Conservation (phyloP, 495 filamentous ascomycete species). For the Penicillium steckii region DNA sequence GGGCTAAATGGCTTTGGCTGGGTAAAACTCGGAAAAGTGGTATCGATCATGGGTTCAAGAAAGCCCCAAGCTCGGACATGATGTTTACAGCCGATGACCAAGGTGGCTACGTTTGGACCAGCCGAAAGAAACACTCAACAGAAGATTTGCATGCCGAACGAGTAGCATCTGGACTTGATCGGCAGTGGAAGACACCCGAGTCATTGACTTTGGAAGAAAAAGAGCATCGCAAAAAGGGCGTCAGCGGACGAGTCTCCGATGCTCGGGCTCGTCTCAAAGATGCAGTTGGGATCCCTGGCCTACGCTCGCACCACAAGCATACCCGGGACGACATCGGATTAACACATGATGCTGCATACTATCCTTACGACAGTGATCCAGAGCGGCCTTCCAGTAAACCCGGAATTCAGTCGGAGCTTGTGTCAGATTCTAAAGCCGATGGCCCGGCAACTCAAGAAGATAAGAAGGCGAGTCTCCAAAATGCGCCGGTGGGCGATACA, state of each 20-base stretch:
- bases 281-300: slow-evolving; percentile 63
- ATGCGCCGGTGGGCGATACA: slow-evolving; percentile 7
- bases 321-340: slow-evolving; percentile 40
- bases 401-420: slow-evolving; percentile 11
- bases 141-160: slow-evolving; percentile 39
- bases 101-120: slow-evolving; percentile 63
- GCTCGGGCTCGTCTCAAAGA: slow-evolving; percentile 83
- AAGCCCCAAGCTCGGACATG: slow-evolving; percentile 52
- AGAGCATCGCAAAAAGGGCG: slow-evolving; percentile 72
- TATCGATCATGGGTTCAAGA: slow-evolving; percentile 48
- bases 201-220: slow-evolving; percentile 48
- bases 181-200: slow-evolving; percentile 30
- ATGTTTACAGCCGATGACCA: slow-evolving; percentile 68
- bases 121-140: slow-evolving; percentile 47
- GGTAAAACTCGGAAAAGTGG: slow-evolving; percentile 75
- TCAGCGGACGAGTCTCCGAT: slow-evolving; percentile 77
- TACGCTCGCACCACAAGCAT: slow-evolving; percentile 47
- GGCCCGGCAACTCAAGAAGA: slow-evolving; percentile 16
- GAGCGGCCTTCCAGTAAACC: slow-evolving; percentile 21
- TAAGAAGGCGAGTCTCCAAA: slow-evolving; percentile 16
- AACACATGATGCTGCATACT: slow-evolving; percentile 29
- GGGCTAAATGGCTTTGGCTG: slow-evolving; percentile 90
- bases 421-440: slow-evolving; percentile 22
- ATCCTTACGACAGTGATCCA: slow-evolving; percentile 34
- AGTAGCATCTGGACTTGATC: slow-evolving; percentile 25